Percentiles rank a stretch among this genome's conserved stretches.
Conservation (phyloP, 2,329 filamentous ascomycete species). For the Rhytidhysteron rufulum region DNA sequence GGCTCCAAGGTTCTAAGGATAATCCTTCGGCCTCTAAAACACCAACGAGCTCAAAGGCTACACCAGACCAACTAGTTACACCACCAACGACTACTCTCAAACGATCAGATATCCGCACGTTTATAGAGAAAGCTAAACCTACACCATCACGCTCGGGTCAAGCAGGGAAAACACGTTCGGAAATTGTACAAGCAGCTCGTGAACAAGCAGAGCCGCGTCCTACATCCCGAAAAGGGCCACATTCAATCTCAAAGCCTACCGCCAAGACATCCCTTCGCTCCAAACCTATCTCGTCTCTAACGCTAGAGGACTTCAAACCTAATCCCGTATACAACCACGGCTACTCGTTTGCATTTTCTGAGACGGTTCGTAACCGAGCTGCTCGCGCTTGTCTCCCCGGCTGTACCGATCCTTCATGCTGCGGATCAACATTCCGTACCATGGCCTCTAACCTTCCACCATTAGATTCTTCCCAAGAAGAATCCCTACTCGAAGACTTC, state of each 20-base stretch:
- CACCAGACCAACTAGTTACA: neutral
- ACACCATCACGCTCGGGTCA: neutral
- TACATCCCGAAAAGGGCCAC: neutral
- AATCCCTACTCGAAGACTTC: conserved; percentile 50
- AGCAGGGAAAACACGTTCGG: neutral
- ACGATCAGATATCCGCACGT: neutral
- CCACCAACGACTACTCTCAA: neutral
- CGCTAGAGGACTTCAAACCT: conserved; percentile 73
- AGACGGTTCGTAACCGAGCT: conserved; percentile 68
- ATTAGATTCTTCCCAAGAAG: conserved; percentile 31
- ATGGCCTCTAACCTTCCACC: conserved; percentile 49
- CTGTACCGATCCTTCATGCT: conserved; percentile 73
- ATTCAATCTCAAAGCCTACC: neutral
- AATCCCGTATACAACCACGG: conserved; percentile 72
- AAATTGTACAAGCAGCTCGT: neutral
- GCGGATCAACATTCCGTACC: conserved; percentile 66
- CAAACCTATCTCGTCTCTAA: conserved; percentile 55
- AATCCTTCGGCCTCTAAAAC: conserved; percentile 3
- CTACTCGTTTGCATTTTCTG: conserved; percentile 66
- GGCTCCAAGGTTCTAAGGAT: conserved; percentile 11
- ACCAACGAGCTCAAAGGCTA: conserved; percentile 10
- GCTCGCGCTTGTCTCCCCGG: conserved; percentile 68
- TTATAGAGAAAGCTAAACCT: neutral
- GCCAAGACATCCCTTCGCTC: conserved; percentile 50
- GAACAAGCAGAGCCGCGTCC: neutral